Conservation (phyloP, 441 rosid genomes). For the Pelargonium citronellum region DNA sequence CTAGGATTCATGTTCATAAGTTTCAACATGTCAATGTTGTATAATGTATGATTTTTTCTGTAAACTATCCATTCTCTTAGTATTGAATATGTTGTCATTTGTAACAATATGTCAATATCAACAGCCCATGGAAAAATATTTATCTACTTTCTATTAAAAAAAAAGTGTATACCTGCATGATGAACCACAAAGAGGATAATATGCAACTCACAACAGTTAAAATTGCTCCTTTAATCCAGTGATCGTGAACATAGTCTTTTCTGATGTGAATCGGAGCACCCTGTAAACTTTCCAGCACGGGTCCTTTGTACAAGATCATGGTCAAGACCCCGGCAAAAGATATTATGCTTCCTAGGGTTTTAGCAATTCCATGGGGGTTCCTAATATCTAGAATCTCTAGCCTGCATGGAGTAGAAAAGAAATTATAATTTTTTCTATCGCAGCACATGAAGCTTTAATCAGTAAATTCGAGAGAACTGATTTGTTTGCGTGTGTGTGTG, state of each 20-base stretch:
- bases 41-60: no score
- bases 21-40: no score
- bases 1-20: no score
- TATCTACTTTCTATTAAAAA: not conserved
- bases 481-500: no score
- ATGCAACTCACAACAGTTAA: slow-evolving; percentile 52
- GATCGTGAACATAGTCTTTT: slow-evolving; percentile 25
- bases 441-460: not conserved
- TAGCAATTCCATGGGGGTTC: slow-evolving; percentile 43
- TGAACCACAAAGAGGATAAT: slow-evolving; percentile 50
- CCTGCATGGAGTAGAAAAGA: slow-evolving; percentile 22
- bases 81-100: no score
- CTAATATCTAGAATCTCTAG: slow-evolving; percentile 49
- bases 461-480: not conserved
- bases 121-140: not conserved
- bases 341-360: slow-evolving; percentile 42
- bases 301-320: slow-evolving; percentile 56
- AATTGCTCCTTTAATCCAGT: slow-evolving; percentile 59
- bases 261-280: slow-evolving; percentile 35
- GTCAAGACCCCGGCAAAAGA: slow-evolving; percentile 50
- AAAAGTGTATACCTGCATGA: slow-evolving; percentile 48
- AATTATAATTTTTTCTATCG: no score
- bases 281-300: slow-evolving; percentile 32
- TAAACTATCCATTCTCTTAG: no score
- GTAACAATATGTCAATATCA: no score